Evolutionary conservation across 108 stramenopile species (phyloP).

Genomic region (Poteriospumella lacustris): DNA sequence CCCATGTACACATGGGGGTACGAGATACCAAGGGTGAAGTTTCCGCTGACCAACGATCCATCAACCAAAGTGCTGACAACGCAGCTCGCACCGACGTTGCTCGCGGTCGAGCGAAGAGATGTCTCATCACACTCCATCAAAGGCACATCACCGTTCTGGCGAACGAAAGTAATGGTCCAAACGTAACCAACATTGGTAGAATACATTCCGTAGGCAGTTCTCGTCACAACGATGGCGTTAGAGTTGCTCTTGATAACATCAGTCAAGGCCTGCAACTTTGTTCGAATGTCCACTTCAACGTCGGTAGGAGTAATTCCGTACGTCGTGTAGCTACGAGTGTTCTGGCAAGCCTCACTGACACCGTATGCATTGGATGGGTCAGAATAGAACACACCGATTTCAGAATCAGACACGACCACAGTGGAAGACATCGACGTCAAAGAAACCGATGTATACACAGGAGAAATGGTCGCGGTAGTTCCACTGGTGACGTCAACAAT

Average conservation of each 20-base stretch:
- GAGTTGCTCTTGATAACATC: conserved; percentile 19
- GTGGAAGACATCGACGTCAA: neutral
- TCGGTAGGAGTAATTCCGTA: neutral
- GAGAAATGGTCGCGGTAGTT: neutral
- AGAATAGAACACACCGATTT: conserved; percentile 64
- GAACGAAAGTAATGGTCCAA: conserved; percentile 53
- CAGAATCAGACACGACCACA: conserved; percentile 52
- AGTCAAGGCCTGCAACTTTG: conserved; percentile 4
- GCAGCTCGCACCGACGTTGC: neutral
- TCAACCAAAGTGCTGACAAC: conserved; percentile 41
- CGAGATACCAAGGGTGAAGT: conserved; percentile 46
- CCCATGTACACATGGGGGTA: conserved; percentile 63
- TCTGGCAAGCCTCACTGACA: conserved; percentile 38
- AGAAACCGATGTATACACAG: neutral
- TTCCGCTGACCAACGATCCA: conserved; percentile 48
- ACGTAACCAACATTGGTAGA: conserved; percentile 46
- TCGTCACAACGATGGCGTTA: neutral
- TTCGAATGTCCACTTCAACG: neutral
- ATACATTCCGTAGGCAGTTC: neutral
- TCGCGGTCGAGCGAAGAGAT: neutral
- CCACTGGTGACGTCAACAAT: neutral
- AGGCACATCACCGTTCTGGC: conserved; percentile 52
- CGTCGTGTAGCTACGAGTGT: neutral
- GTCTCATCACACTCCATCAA: conserved; percentile 47
- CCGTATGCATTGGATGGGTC: conserved; percentile 59